Base-by-base conservation (phyloP, 495 filamentous ascomycete genomes). In the Tetracladium marchalianum region DNA sequence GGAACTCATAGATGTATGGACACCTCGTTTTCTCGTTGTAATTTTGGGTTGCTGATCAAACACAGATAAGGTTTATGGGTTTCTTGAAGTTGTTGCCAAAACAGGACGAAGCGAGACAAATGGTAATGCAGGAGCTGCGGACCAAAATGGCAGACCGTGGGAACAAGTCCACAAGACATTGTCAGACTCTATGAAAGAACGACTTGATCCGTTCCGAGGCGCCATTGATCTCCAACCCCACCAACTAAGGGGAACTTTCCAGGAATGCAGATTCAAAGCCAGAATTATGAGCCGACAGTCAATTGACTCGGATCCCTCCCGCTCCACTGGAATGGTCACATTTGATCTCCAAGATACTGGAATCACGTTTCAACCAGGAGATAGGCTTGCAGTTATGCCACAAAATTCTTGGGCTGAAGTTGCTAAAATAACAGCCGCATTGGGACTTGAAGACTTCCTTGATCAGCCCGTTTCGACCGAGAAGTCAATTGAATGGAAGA, bases 81-180 rank as follows among this genome's bases (percentile, higher is more conserved):
- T 62, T 37, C 50, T 62, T 4, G 59, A 62, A 49, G 59, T 62
- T 33, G 59, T 62, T 22, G 59, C 58, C 31, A 62, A 62, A 40
- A 62, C 59, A 5, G 58, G 59, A 5, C 24, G 59, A 17, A 56
- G 51, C 8, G 60, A 62, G 50, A 62, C 60, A 13, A 62, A 62
- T 33, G 60, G 60, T 1, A 56, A 56, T 18, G 51, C 60, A 15
- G 59, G 59, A 0, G 41, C 39, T n/a, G 52, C 43, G 18, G 55
- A 61, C 33, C 44, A 36, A 11, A 46, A 55, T 32, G 59, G 59
- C 10, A 41, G 58, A 2, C 52, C 59, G 16, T 62, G 58, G 59
- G 59, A 62, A 53, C 58, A 62, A 43, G 59, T 61, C 13, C 59
- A 62, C 32, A 46, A 50, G 34, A 60, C 58, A 11, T 39, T 61